Evolutionary conservation across 495 filamentous ascomycete genomes (phyloP).

Genomic region (Trichoderma reesei): DNA sequence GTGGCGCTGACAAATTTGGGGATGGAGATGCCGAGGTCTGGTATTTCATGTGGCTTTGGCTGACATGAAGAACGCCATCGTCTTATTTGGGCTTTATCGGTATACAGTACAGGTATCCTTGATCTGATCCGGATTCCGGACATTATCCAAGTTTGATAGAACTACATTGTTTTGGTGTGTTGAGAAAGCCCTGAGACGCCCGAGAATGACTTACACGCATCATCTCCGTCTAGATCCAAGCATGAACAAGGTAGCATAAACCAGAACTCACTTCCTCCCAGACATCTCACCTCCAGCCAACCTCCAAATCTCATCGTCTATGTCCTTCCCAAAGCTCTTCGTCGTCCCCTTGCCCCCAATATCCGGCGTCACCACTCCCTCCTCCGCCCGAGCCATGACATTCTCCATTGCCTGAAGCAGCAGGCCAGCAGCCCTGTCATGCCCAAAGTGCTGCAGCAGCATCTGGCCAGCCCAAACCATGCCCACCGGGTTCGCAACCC

Average conservation of each 20-base stretch:
- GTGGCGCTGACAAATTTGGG: not conserved
- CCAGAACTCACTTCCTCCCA: not conserved
- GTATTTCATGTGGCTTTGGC: too few relatives aligned
- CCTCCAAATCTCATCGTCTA: slow-evolving; percentile 19
- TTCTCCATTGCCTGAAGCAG: slow-evolving; percentile 58
- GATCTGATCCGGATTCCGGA: too few relatives aligned
- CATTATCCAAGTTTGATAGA: too few relatives aligned
- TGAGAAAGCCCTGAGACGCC: too few relatives aligned
- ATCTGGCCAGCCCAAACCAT: slow-evolving; percentile 63
- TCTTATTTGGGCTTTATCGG: too few relatives aligned
- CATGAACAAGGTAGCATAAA: not conserved
- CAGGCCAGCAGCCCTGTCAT: slow-evolving; percentile 46
- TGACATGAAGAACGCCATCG: too few relatives aligned
- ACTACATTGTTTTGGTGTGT: too few relatives aligned
- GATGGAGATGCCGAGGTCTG: not conserved
- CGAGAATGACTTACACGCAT: too few relatives aligned
- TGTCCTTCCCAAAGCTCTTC: slow-evolving; percentile 51
- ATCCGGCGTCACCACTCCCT: slow-evolving; percentile 52
- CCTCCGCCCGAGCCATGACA: slow-evolving; percentile 43
- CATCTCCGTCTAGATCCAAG: too few relatives aligned
- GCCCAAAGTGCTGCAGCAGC: slow-evolving; percentile 65
- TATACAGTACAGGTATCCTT: too few relatives aligned
- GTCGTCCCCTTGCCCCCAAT: slow-evolving; percentile 58
- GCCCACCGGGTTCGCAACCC: slow-evolving; percentile 62
- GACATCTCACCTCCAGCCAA: not conserved